Evolutionary conservation across 345 rosid genomes (phyloP).

Genomic region (Sonneratia alba): DNA sequence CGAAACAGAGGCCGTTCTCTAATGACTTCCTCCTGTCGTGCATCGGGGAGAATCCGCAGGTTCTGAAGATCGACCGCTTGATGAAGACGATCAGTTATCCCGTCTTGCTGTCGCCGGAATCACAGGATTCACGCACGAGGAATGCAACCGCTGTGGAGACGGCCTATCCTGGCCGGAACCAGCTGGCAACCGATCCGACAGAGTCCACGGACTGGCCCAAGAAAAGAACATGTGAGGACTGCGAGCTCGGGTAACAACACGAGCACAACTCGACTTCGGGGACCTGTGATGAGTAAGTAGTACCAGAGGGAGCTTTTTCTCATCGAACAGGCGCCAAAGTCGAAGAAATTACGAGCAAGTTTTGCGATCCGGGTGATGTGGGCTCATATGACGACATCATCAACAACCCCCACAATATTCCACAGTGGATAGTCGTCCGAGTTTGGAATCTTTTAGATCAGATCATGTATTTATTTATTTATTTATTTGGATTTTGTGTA

Average conservation of each 20-base stretch:
- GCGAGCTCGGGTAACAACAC: slow-evolving; percentile 17
- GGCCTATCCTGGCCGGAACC: not conserved
- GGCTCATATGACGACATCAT: slow-evolving; percentile 48
- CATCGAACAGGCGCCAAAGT: slow-evolving; percentile 49
- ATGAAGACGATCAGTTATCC: slow-evolving; percentile 39
- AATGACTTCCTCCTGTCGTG: slow-evolving; percentile 75
- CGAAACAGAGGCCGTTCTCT: slow-evolving; percentile 70
- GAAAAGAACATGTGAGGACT: slow-evolving; percentile 26
- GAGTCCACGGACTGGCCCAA: slow-evolving; percentile 20
- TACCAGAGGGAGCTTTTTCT: slow-evolving; percentile 4
- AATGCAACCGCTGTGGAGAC: slow-evolving; percentile 10
- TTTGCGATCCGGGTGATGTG: slow-evolving; percentile 16
- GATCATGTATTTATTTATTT: too few relatives aligned
- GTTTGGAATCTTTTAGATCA: too few relatives aligned
- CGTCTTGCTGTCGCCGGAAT: not conserved
- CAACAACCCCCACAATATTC: slow-evolving; percentile 13
- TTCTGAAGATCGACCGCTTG: slow-evolving; percentile 42
- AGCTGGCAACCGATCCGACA: too few relatives aligned
- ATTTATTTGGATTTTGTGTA: too few relatives aligned
- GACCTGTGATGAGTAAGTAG: not conserved
- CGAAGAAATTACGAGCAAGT: slow-evolving; percentile 36
- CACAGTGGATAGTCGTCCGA: not conserved
- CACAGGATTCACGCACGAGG: not conserved
- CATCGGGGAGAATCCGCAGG: slow-evolving; percentile 64
- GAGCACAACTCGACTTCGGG: slow-evolving; percentile 8